Evolutionary conservation across 257 asterid species (phyloP).

Genomic region (Nemophila menziesii): DNA sequence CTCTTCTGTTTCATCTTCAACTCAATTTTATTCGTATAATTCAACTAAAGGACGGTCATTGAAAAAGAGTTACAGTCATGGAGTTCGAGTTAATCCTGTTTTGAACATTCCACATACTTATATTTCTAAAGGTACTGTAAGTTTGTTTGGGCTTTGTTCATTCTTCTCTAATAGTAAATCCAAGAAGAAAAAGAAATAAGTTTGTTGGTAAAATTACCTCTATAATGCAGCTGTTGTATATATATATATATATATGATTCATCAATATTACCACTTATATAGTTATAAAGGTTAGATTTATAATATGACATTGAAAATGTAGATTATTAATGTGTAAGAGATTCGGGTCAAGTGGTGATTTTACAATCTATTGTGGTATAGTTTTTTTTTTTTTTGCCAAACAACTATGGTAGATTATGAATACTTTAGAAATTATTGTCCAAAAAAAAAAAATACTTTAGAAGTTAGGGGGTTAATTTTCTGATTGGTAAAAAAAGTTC

Average conservation of each 20-base stretch:
- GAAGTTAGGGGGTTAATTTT: background rate
- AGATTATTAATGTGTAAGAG: no score
- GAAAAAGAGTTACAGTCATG: conserved; percentile 47
- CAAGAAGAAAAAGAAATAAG: conserved; percentile 59
- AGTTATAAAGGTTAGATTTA: no score
- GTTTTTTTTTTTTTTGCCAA: no score
- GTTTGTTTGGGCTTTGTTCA: conserved; percentile 57
- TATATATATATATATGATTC: background rate
- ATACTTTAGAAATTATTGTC: no score
- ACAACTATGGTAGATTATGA: no score
- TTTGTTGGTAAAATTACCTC: background rate
- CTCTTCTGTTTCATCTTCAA: conserved; percentile 20
- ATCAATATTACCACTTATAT: no score
- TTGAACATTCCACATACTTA: conserved; percentile 59
- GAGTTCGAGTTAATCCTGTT: conserved; percentile 54
- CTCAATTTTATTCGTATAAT: conserved; percentile 13
- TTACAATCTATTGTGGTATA: no score
- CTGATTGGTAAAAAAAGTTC: background rate
- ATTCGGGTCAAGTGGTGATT: no score
- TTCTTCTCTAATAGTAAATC: conserved; percentile 56
- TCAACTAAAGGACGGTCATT: conserved; percentile 28
- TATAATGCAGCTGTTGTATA: background rate
- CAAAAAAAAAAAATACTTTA: no score
- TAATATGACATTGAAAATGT: no score
- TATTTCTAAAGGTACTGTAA: conserved; percentile 46